Evolutionary conservation across 2,329 filamentous ascomycete genomes (phyloP), one percentile per base, ranked within the genome.

Genomic region (Scleromitrula shiraiana): DNA sequence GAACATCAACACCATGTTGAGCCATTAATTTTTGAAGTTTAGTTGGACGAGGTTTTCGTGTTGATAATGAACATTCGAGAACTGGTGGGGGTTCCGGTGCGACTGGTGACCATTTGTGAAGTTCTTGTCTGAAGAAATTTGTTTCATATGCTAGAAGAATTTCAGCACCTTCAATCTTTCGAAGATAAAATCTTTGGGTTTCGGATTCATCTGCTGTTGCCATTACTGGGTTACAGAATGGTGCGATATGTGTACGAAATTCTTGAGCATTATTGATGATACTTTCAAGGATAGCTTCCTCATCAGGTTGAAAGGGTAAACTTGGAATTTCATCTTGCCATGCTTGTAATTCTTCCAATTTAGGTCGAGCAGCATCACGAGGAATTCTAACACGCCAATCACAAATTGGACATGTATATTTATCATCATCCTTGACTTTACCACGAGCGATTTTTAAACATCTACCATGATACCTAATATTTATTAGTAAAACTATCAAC

Each of bases 351-450:
- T 97, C 90, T 65, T 98, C 93, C 0, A 98, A 74, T 67, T 96
- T 97, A 0, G 93, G 93, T 23, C 93, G 84, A 19, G 93, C 89
- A 20, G 93, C 93, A 71, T 98, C 93, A 38, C 93, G 87, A 22
- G 93, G 93, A 45, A 98, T 97, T 69, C 91, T 94, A 63, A 96
- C 86, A 15, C 93, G 84, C 81, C 90, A 96, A 65, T 98, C 93
- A 64, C 93, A 98, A 53, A 98, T 95, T 0, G 93, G 93, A 61
- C 93, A 98, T 1, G 91, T 97, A 64, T 96, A 98, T 65, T 95
- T 95, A 63, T 97, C 93, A 54, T 95, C 91, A 63, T 97, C 93
- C 68, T 97, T 97, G 59, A 98, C 88, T 64, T 97, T 98, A 44
- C 93, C 93, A 41, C 93, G 81, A 2, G 93, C 93, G 62, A 98